These are phyloP conservation scores for Porcisia hertigi DNA, from an alignment of 208 protist genomes.

Conservation along the genomic window DNA sequence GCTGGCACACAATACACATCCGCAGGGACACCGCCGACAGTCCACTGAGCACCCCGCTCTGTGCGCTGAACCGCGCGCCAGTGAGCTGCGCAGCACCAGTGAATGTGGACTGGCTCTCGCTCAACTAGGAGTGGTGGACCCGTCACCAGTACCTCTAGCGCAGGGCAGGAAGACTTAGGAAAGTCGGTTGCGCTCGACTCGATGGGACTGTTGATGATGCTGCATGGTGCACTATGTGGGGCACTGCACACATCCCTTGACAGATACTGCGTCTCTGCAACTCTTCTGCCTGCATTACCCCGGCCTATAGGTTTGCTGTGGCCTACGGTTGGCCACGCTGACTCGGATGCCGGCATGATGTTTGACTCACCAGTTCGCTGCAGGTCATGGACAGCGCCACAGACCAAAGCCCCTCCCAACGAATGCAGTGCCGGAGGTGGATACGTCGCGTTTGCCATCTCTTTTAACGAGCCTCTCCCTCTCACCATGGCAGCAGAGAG, in stretches of 20 bases:
- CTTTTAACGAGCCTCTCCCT: neutral
- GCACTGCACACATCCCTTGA: neutral
- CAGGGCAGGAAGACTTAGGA: neutral
- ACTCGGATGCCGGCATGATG: neutral
- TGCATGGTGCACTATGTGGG: neutral
- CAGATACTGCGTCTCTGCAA: neutral
- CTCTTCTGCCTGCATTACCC: neutral
- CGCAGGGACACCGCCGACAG: conserved; percentile 2
- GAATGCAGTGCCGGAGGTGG: neutral
- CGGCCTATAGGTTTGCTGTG: too few species aligned
- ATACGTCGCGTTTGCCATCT: neutral
- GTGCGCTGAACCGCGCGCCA: conserved; percentile 16
- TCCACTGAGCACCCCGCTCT: conserved; percentile 9
- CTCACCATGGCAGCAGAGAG: neutral
- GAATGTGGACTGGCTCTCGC: conserved; percentile 2
- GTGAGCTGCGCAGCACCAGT: conserved; percentile 16
- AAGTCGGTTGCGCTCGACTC: neutral
- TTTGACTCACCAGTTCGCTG: neutral
- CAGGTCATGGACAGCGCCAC: neutral
- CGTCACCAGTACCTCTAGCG: conserved; percentile 3
- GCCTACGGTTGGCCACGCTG: neutral
- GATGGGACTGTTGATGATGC: neutral
- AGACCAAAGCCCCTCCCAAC: neutral
- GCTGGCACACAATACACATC: conserved; percentile 19
- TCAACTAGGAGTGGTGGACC: neutral